Evolutionary conservation across 164 flowering plant genomes (phyloP), one percentile per base, ranked within the genome.

Genomic region (Akebia trifoliata): DNA sequence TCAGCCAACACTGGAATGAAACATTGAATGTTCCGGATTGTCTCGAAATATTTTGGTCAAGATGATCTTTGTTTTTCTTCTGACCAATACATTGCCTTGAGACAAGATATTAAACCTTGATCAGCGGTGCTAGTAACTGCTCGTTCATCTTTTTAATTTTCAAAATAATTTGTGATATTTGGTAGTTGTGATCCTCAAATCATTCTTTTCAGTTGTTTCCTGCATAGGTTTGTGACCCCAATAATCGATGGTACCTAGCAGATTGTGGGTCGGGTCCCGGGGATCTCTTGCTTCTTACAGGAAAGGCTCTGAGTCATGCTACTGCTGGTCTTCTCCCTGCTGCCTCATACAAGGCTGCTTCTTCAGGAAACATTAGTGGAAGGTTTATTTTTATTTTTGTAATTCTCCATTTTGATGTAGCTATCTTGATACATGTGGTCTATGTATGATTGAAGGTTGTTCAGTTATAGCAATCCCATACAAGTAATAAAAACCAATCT

Each of bases 261-360:
- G 96, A 88, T 72, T 59, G 67, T 67, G 84, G 74, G 17, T 77
- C 76, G 39, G 57, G 75, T 28, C 84, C 90, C 56, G 87, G 92
- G 55, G 94, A 86, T 69, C 78, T 91, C 36, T 74, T 91, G 71
- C 76, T 91, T 18, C 72, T 91, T 4, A 86, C 92, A 34, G 98
- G 96, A 31, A 91, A 81, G 77, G 90, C 96, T 29, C 92, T 91
- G 22, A 88, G 96, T 77, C 98, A 88, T 81, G 87, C 84, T 35
- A 88, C 98, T 56, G 96, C 95, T 69, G 96, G 96, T 37, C 95
- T 86, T 62, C 90, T 89, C 39, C 90, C 92, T 44, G 84, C 94
- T 65, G 81, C 87, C 29, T 78, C 81, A 24, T 85, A 86, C 67
- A 78, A 89, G 63, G 74, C 81, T 50, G 71, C 75, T 50, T 64